Conservation (phyloP, 2,329 filamentous ascomycete species). For the Claviceps fusiformis region DNA sequence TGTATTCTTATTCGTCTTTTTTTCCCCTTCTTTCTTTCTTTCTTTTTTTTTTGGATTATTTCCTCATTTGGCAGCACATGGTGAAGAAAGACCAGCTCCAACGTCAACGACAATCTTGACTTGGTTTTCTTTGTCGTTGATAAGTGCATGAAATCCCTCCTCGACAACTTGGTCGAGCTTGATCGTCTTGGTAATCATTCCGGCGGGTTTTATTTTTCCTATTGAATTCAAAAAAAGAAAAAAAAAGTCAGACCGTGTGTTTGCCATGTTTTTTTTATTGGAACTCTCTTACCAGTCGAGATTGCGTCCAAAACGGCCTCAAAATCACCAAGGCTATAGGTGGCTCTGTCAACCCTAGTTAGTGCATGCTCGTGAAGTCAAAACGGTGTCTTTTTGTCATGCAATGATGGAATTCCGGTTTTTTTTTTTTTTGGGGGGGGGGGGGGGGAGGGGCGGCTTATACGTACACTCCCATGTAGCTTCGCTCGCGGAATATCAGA, state of each 20-base stretch:
- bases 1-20: background rate
- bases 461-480: conserved; percentile 12
- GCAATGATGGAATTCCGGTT: too few relatives aligned
- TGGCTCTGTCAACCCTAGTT: conserved; percentile 26
- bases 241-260: background rate
- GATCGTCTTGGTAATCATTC: conserved; percentile 49
- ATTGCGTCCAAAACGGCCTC: conserved; percentile 42
- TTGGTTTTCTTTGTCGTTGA: conserved; percentile 46
- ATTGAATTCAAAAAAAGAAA: background rate
- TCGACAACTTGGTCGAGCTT: conserved; percentile 41
- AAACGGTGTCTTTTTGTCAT: background rate
- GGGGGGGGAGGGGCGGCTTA: background rate
- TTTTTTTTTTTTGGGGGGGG: too few relatives aligned
- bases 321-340: conserved; percentile 29
- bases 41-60: background rate
- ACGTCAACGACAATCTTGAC: conserved; percentile 48
- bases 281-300: conserved; percentile 6
- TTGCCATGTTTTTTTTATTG: background rate
- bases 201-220: conserved; percentile 36
- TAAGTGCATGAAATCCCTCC: conserved; percentile 41
- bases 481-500: conserved; percentile 11
- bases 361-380: conserved; percentile 22
- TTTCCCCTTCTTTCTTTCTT: too few relatives aligned
- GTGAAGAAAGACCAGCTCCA: conserved; percentile 4
- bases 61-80: background rate